A percentile compares a stretch with the other conserved stretches of the same genome.
Conservation (phyloP, 768 basidiomycete species). For the Psilocybe azurescens region DNA sequence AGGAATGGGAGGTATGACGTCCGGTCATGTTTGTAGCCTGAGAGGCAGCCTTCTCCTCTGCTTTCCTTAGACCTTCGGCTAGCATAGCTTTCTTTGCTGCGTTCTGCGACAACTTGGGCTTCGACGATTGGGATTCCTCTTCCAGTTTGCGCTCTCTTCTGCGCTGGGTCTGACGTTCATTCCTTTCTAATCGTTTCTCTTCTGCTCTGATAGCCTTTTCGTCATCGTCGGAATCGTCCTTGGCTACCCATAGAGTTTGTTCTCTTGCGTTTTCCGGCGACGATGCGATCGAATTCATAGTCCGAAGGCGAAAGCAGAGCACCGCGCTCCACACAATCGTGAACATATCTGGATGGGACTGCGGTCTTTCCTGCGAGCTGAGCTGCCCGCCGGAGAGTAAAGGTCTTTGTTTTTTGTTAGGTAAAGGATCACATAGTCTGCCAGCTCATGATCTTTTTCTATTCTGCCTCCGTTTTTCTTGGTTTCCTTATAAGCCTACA, state of each 20-base stretch:
- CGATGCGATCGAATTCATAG: conserved; percentile 44
- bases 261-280: conserved; percentile 17
- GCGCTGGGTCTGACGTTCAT: conserved; percentile 13
- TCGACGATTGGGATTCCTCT: neutral
- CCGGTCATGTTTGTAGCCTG: neutral
- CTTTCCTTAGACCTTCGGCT: neutral
- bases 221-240: conserved; percentile 13
- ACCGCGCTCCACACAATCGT: conserved; percentile 52
- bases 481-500: neutral
- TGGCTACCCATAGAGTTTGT: conserved; percentile 20
- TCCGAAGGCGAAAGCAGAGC: conserved; percentile 47
- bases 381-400: conserved; percentile 45
- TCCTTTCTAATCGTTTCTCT: neutral
- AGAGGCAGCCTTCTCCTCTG: conserved; percentile 7
- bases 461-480: conserved; percentile 75
- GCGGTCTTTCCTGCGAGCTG: conserved; percentile 45
- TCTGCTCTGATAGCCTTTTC: conserved; percentile 11
- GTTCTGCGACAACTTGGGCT: neutral
- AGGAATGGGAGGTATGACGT: conserved; percentile 51
- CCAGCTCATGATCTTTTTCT: conserved; percentile 52
- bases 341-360: conserved; percentile 57
- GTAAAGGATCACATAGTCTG: conserved; percentile 67
- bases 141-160: conserved; percentile 4
- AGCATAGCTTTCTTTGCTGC: neutral
- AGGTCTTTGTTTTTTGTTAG: conserved; percentile 47